A percentile compares a stretch with the other conserved stretches of the same genome.
These are phyloP conservation scores for Backusella sp. DNA, from an alignment of 192 early-diverging fungal genomes.

Conservation along the genomic window DNA sequence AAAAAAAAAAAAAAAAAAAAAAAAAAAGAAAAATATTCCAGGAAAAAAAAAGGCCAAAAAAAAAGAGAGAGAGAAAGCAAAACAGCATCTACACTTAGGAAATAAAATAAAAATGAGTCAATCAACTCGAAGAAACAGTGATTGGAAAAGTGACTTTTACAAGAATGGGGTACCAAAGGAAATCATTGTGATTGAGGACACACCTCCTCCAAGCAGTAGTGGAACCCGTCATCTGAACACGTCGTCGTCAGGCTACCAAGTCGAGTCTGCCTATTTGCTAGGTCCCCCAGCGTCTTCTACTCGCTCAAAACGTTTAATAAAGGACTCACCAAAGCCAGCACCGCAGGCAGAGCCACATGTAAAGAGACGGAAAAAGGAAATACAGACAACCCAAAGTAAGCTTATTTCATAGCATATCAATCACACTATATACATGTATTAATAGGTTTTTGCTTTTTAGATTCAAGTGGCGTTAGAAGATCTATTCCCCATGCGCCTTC, in stretches of 20 bases:
- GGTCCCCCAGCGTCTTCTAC: slow-evolving; percentile 31
- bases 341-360: background rate
- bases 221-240: background rate
- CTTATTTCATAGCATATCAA: background rate
- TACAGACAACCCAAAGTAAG: background rate
- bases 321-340: background rate
- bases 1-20: background rate
- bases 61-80: background rate
- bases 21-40: background rate
- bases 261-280: slow-evolving; percentile 3
- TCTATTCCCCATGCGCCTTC: background rate
- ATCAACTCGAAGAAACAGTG: slow-evolving; percentile 12
- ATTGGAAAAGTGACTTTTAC: slow-evolving; percentile 43
- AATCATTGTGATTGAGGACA: slow-evolving; percentile 44
- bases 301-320: slow-evolving; percentile 27
- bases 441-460: background rate
- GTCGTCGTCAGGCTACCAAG: background rate
- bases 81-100: background rate
- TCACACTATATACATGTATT: background rate
- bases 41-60: background rate
- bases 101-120: background rate
- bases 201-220: slow-evolving; percentile 25
- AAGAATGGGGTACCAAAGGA: slow-evolving; percentile 42
- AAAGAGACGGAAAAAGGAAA: slow-evolving; percentile 13
- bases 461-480: slow-evolving; percentile 5